Percentiles rank a stretch among this genome's conserved stretches.
Conservation (phyloP, 1,284 basidiomycete species). For the Gomphus bonarii region DNA sequence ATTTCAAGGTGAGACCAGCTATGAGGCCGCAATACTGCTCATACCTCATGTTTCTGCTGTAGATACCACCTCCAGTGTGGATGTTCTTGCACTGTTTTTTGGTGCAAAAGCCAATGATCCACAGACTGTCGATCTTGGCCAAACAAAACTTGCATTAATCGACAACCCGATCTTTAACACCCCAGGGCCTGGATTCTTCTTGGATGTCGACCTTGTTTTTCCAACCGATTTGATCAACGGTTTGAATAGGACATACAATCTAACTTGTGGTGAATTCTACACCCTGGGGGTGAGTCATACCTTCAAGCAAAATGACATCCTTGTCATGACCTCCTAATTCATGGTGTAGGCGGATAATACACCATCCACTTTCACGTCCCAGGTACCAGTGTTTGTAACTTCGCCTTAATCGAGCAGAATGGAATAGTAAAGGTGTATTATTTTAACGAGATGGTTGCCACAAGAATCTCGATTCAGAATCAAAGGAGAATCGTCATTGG, state of each 20-base stretch:
- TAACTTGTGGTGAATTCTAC: slow-evolving; percentile 1
- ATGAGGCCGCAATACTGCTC: background rate
- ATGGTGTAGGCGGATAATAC: background rate
- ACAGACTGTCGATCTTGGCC: background rate
- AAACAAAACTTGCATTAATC: background rate
- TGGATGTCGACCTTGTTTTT: background rate
- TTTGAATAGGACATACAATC: background rate
- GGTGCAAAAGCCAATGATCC: background rate
- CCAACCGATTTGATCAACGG: background rate
- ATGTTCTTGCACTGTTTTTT: background rate
- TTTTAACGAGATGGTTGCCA: background rate
- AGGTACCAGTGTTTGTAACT: background rate
- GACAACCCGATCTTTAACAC: background rate
- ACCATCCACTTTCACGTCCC: background rate
- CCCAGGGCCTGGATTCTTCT: background rate
- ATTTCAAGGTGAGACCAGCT: background rate
- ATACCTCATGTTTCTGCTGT: background rate
- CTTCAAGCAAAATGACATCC: background rate
- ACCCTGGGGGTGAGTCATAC: background rate
- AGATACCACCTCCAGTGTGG: background rate
- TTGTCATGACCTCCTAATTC: background rate
- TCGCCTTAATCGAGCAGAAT: background rate
- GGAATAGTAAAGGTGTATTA: background rate
- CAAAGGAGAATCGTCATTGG: background rate
- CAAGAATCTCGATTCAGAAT: background rate